Conservation (phyloP, 2,329 filamentous ascomycete species). For the Claviceps paspali region DNA sequence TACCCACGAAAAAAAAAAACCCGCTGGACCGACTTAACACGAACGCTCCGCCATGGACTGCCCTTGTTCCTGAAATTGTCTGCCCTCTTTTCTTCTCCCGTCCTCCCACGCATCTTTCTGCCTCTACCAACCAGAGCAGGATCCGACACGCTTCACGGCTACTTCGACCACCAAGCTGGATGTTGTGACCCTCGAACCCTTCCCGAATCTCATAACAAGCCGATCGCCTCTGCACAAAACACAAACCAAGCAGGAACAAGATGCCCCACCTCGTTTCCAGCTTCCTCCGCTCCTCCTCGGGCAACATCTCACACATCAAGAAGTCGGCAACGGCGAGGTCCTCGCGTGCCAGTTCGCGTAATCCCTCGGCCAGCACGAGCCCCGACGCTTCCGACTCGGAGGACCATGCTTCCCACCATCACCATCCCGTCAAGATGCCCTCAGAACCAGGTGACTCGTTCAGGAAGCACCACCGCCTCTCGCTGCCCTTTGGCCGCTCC, state of each 20-base stretch:
- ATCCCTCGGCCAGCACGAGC: slow-evolving; percentile 16
- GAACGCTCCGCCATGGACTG: neutral
- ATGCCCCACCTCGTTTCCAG: slow-evolving; percentile 45
- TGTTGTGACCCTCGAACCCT: too few relatives aligned
- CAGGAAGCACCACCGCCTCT: slow-evolving; percentile 28
- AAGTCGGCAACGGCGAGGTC: slow-evolving; percentile 18
- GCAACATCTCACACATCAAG: slow-evolving; percentile 28
- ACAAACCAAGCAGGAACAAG: neutral
- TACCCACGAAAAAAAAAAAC: too few relatives aligned
- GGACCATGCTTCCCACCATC: slow-evolving; percentile 13
- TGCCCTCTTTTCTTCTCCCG: neutral
- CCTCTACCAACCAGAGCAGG: too few relatives aligned
- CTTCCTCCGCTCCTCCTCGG: slow-evolving; percentile 42
- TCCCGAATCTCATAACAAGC: neutral
- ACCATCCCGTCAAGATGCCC: slow-evolving; percentile 20
- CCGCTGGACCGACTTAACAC: too few relatives aligned
- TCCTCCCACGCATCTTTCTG: neutral
- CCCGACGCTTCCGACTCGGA: slow-evolving; percentile 22
- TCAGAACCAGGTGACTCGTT: slow-evolving; percentile 22
- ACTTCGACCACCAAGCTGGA: neutral
- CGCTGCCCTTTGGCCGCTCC: slow-evolving; percentile 22
- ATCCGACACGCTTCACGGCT: neutral
- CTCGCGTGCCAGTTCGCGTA: slow-evolving; percentile 14
- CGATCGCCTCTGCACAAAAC: neutral
- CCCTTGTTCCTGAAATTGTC: neutral